A percentile compares a stretch with the other conserved stretches of the same genome.
These are phyloP conservation scores for Ustilago cynodontis DNA, from an alignment of 1,284 basidiomycete genomes.

Conservation along the genomic window DNA sequence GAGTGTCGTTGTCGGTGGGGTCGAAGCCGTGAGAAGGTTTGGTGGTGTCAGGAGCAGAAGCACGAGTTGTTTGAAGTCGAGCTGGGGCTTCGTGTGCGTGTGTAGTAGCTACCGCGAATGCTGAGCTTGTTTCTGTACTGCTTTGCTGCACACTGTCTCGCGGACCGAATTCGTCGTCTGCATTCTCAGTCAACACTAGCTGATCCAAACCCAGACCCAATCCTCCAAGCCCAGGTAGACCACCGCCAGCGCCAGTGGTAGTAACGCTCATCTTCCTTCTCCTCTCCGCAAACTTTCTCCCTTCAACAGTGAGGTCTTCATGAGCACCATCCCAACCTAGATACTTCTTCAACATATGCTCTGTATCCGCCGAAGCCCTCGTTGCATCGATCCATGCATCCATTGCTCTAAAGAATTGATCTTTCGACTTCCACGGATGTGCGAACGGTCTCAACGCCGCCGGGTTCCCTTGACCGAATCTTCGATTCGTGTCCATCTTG, in stretches of 20 bases:
- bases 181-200: conserved; percentile 8
- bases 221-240: neutral
- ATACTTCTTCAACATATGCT: conserved; percentile 36
- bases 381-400: conserved; percentile 44
- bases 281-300: conserved; percentile 51
- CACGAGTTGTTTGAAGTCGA: conserved; percentile 33
- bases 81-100: conserved; percentile 47
- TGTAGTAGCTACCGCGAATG: conserved; percentile 21
- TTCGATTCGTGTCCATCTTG: conserved; percentile 22
- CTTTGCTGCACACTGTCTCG: neutral
- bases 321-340: conserved; percentile 51
- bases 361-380: conserved; percentile 35
- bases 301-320: conserved; percentile 55
- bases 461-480: conserved; percentile 38
- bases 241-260: conserved; percentile 13
- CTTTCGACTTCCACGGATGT: conserved; percentile 49
- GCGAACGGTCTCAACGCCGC: conserved; percentile 45
- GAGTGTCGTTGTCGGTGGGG: neutral
- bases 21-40: neutral
- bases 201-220: conserved; percentile 18
- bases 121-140: neutral
- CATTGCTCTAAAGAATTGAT: conserved; percentile 40
- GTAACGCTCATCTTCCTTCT: conserved; percentile 43
- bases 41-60: conserved; percentile 16
- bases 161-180: neutral